Evolutionary conservation across 1,284 basidiomycete species (phyloP), one percentile per base, ranked within the genome.

Genomic region (Irpex lacteus): DNA sequence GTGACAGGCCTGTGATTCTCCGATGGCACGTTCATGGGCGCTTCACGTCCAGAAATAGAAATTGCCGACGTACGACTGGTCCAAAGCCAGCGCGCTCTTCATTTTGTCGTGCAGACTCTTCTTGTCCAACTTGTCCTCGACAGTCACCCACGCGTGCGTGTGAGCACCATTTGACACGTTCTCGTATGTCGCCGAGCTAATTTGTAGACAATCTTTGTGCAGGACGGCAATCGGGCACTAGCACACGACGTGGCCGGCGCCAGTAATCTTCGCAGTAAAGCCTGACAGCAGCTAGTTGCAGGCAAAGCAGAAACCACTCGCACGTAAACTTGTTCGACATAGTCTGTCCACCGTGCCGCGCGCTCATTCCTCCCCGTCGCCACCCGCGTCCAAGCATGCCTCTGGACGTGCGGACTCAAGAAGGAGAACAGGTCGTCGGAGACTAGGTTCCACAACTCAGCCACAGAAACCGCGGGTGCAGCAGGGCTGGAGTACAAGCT

Each of bases 401-500:
- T 59, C 70, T 57, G 72, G 71, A 53, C 73, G 72, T 65, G 67
- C 66, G 26, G 74, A 77, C 37, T 60, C 70, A 11, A 59, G 64
- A 57, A 66, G 68, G 47, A 70, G 69, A 59, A 65, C 59, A 63
- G 71, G 40, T 32, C 69, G 67, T 4, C 67, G 62, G 38, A 65
- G 68, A 50, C 69, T 64, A 21, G 67, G 69, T 38, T 69, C 65
- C 49, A 64, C 67, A 21, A 65, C 71, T 37, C 67, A 68, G 59
- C 69, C 71, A 32, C 70, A 70, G 61, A 76, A 66, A 18, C 70
- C 72, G 13, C 68, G 40, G 74, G 72, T 68, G 69, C 70, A 69
- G 65, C 67, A 86, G 67, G 91, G 87, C 68, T 87, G 91, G 87
- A 93, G 90, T 70, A 92, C 91, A n/a, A 93, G 91, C 70, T 93